A percentile compares a stretch with the other conserved stretches of the same genome.
phyloP scores from a whole-genome alignment of 169 alveolate species.

The Theileria annulata region DNA sequence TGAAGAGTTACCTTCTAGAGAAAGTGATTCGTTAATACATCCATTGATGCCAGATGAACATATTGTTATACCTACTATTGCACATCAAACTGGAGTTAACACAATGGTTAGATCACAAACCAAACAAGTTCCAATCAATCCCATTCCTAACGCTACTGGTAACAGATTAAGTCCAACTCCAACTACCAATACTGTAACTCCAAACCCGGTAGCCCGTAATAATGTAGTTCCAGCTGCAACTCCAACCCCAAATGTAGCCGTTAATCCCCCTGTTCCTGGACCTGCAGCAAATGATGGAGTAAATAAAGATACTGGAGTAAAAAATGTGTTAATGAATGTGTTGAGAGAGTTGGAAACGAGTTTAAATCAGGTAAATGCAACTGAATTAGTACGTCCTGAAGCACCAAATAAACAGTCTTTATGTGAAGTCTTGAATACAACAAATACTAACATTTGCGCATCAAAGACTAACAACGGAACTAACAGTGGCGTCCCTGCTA shows the following conservation, averaged over 20 bases:
- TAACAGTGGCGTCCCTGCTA: not conserved
- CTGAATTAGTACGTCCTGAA: not conserved
- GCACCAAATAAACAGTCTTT: not conserved
- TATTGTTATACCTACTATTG: not conserved
- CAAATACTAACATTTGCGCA: conserved; percentile 25
- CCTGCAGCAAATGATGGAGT: not conserved
- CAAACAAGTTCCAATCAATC: not conserved
- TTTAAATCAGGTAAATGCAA: not conserved
- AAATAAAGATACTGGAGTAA: not conserved
- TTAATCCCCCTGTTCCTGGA: not conserved
- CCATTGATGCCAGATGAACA: not conserved
- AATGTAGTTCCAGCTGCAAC: not conserved
- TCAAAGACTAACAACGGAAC: not conserved
- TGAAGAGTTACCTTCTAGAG: not conserved
- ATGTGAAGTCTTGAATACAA: not conserved
- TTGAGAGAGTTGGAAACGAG: conserved; percentile 10
- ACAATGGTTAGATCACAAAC: not conserved
- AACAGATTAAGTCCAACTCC: not conserved
- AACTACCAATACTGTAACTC: not conserved
- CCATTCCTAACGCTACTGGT: not conserved
- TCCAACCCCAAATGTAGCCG: not conserved
- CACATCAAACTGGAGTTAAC: not conserved
- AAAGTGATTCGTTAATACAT: not conserved
- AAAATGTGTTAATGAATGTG: not conserved
- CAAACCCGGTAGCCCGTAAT: no score